Percentiles rank a stretch among this genome's conserved stretches.
These are phyloP conservation scores for Vitis hybrid DNA, from an alignment of 177 flowering plant genomes.

Conservation along the genomic window DNA sequence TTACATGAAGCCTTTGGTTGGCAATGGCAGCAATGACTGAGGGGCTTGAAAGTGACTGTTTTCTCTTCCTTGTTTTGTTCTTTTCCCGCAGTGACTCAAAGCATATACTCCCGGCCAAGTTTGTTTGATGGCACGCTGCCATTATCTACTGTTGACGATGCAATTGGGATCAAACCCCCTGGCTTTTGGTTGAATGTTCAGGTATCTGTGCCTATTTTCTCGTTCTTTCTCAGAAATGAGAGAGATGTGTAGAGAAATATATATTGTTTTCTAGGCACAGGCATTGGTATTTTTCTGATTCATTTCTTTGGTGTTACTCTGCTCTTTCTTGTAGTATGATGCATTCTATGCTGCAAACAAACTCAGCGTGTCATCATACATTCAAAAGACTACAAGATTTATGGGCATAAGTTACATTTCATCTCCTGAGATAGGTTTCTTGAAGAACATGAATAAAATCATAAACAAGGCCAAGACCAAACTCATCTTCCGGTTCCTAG, in stretches of 20 bases:
- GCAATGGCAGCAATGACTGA: background rate
- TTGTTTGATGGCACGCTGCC: constrained; percentile 48
- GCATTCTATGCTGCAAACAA: constrained; percentile 57
- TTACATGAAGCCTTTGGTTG: background rate
- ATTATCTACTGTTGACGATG: constrained; percentile 45
- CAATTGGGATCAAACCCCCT: constrained; percentile 25
- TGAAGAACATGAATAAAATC: constrained; percentile 47
- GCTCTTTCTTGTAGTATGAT: constrained; percentile 53
- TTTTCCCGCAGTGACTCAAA: constrained; percentile 58
- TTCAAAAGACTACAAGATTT: constrained; percentile 23
- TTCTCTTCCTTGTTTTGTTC: background rate
- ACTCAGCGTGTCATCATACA: constrained; percentile 25
- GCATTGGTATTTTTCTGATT: background rate
- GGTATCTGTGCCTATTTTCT: constrained; percentile 31
- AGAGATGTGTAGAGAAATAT: too few relatives aligned
- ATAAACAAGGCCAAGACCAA: constrained; percentile 44
- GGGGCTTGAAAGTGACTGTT: background rate
- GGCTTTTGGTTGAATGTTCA: constrained; percentile 75
- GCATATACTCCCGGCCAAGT: constrained; percentile 41
- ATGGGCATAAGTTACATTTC: constrained; percentile 48
- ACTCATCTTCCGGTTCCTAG: constrained; percentile 56
- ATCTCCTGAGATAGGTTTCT: constrained; percentile 78
- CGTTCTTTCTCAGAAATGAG: background rate
- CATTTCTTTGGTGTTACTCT: background rate
- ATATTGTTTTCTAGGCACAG: background rate